Conservation (phyloP, 2,329 filamentous ascomycete genomes). For the Magnaporthiopsis poae region DNA sequence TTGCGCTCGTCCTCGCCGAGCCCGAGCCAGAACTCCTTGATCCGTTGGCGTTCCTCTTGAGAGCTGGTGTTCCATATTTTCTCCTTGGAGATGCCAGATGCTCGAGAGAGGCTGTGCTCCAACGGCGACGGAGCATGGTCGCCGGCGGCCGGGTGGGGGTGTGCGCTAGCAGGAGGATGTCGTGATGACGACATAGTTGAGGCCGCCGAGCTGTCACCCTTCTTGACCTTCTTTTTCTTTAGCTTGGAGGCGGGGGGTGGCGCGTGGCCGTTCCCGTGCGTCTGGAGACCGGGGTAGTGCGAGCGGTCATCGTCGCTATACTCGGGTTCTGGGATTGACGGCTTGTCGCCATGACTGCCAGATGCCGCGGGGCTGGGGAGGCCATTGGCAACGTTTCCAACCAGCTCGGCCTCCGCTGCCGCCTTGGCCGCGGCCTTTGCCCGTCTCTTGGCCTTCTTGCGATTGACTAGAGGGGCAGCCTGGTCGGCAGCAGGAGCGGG, state of each 20-base stretch:
- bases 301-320: slow-evolving; percentile 47
- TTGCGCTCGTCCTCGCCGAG: slow-evolving; percentile 89
- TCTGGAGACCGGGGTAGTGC: slow-evolving; percentile 30
- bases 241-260: slow-evolving; percentile 28
- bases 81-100: slow-evolving; percentile 49
- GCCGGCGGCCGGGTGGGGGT: not conserved
- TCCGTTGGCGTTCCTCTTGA: slow-evolving; percentile 87
- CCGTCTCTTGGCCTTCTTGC: slow-evolving; percentile 90
- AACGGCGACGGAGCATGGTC: slow-evolving; percentile 11
- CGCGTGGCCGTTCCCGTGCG: slow-evolving; percentile 22
- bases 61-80: slow-evolving; percentile 97
- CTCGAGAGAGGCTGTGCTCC: slow-evolving; percentile 13
- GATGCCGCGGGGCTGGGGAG: slow-evolving; percentile 27
- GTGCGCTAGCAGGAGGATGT: not conserved
- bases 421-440: slow-evolving; percentile 72
- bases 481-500: slow-evolving; percentile 9
- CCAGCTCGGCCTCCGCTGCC: slow-evolving; percentile 32
- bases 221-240: slow-evolving; percentile 65
- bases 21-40: slow-evolving; percentile 96
- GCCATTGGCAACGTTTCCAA: slow-evolving; percentile 28
- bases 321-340: slow-evolving; percentile 40
- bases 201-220: slow-evolving; percentile 27
- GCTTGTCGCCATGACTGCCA: slow-evolving; percentile 17
- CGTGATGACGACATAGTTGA: slow-evolving; percentile 7
- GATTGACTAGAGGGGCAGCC: slow-evolving; percentile 49